Conservation (phyloP, 2,329 filamentous ascomycete species). For the Metarhizium guizhouense region DNA sequence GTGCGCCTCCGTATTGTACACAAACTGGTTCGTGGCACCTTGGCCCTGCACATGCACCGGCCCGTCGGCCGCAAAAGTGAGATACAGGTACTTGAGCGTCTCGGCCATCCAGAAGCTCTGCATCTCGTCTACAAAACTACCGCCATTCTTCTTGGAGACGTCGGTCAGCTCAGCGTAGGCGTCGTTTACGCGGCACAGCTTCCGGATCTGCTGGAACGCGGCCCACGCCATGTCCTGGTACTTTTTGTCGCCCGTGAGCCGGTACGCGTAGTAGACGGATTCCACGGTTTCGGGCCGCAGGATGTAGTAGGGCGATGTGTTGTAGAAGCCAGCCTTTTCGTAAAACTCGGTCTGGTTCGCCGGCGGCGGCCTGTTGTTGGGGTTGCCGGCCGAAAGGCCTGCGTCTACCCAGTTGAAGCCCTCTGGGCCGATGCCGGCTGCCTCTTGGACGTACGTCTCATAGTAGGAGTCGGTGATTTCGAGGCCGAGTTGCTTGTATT, state of each 20-base stretch:
- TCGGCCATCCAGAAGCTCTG: constrained; percentile 87
- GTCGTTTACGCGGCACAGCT: constrained; percentile 50
- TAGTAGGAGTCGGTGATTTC: constrained; percentile 63
- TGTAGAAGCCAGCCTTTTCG: constrained; percentile 61
- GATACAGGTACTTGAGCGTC: constrained; percentile 74
- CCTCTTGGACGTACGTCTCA: constrained; percentile 59
- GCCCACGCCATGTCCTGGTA: constrained; percentile 84
- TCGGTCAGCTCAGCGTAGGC: constrained; percentile 59
- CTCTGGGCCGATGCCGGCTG: constrained; percentile 71
- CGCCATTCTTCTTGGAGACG: constrained; percentile 56
- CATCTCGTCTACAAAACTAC: constrained; percentile 58
- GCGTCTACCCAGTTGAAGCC: constrained; percentile 52
- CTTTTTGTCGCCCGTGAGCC: constrained; percentile 62
- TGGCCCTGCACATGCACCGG: constrained; percentile 43
- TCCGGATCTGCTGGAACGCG: constrained; percentile 61
- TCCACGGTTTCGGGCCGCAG: constrained; percentile 77
- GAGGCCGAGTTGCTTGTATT: constrained; percentile 68
- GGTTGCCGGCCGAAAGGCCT: constrained; percentile 22
- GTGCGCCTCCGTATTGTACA: constrained; percentile 43
- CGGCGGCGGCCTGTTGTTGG: constrained; percentile 34
- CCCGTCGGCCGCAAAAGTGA: constrained; percentile 58
- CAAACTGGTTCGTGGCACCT: constrained; percentile 35
- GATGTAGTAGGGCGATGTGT: constrained; percentile 50
- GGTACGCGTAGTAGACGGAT: constrained; percentile 79
- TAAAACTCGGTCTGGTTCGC: constrained; percentile 50